phyloP scores from a whole-genome alignment of 345 rosid genomes.

The Turritis glabra region DNA sequence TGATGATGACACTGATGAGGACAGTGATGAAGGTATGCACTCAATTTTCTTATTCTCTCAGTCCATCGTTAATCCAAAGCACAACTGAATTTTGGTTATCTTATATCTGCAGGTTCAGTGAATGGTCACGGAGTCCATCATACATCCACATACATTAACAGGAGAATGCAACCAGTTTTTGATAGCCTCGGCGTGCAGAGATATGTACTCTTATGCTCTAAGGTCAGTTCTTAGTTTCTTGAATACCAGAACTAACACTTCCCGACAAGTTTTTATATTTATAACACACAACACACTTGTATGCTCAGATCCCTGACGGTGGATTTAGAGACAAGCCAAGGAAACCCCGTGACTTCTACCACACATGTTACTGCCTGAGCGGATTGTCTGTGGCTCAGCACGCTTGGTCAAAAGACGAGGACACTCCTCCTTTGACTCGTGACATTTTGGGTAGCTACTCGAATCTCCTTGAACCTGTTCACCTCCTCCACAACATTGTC shows the following conservation, averaged over 20 bases:
- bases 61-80: background rate
- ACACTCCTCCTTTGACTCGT: constrained; percentile 56
- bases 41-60: background rate
- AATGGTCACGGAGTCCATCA: constrained; percentile 30
- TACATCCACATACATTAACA: constrained; percentile 34
- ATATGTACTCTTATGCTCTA: constrained; percentile 77
- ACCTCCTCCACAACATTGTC: constrained; percentile 78
- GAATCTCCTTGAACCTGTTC: constrained; percentile 75
- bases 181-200: constrained; percentile 80
- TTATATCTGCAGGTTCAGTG: constrained; percentile 32
- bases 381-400: constrained; percentile 81
- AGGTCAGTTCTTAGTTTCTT: constrained; percentile 50
- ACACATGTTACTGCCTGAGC: constrained; percentile 94
- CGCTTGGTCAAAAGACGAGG: constrained; percentile 54
- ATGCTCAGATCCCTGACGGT: constrained; percentile 58
- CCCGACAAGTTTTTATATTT: constrained; percentile 1
- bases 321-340: constrained; percentile 92
- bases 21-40: constrained; percentile 10
- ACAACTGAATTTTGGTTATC: background rate
- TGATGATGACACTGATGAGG: constrained; percentile 35
- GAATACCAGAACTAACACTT: background rate
- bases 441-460: constrained; percentile 70
- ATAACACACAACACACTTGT: background rate
- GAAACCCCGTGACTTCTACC: constrained; percentile 73
- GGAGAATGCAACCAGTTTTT: constrained; percentile 55